These are phyloP conservation scores for Myriangium duriaei DNA, from an alignment of 2,329 filamentous ascomycete species.

Conservation along the genomic window DNA sequence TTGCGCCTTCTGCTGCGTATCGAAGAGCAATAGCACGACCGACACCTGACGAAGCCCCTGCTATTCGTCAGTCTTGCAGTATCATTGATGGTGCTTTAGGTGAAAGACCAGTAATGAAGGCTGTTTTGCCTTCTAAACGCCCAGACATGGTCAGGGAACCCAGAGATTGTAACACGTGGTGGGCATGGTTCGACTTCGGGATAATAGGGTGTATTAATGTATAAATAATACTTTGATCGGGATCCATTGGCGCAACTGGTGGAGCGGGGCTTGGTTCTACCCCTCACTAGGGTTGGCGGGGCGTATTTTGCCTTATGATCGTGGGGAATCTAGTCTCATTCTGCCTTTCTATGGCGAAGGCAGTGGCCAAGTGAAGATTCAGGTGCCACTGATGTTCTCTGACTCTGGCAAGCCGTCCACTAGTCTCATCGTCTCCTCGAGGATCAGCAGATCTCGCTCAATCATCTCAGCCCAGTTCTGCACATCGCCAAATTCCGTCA, in stretches of 20 bases:
- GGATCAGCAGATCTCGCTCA: slow-evolving; percentile 30
- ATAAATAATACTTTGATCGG: too few relatives aligned
- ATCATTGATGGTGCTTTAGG: too few relatives aligned
- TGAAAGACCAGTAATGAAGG: slow-evolving; percentile 9
- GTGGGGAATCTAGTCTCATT: background rate
- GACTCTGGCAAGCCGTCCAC: slow-evolving; percentile 19
- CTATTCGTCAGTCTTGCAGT: slow-evolving; percentile 3
- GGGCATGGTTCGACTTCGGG: too few relatives aligned
- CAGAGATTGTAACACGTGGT: too few relatives aligned
- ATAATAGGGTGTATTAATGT: too few relatives aligned
- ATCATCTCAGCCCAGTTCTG: slow-evolving; percentile 83
- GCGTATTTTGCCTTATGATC: too few relatives aligned
- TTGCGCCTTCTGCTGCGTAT: slow-evolving; percentile 20
- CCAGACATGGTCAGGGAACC: slow-evolving; percentile 7
- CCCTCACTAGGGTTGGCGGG: too few relatives aligned
- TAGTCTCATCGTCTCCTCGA: slow-evolving; percentile 26
- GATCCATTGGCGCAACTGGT: too few relatives aligned
- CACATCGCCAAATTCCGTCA: slow-evolving; percentile 71
- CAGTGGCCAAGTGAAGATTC: too few relatives aligned
- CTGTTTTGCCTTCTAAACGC: slow-evolving; percentile 9
- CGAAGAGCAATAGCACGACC: slow-evolving; percentile 21
- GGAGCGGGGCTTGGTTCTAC: too few relatives aligned
- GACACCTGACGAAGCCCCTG: slow-evolving; percentile 20
- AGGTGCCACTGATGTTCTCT: slow-evolving; percentile 10
- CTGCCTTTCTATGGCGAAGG: too few relatives aligned